phyloP scores from a whole-genome alignment of 345 rosid species.

The Citrus mangshanensis region DNA sequence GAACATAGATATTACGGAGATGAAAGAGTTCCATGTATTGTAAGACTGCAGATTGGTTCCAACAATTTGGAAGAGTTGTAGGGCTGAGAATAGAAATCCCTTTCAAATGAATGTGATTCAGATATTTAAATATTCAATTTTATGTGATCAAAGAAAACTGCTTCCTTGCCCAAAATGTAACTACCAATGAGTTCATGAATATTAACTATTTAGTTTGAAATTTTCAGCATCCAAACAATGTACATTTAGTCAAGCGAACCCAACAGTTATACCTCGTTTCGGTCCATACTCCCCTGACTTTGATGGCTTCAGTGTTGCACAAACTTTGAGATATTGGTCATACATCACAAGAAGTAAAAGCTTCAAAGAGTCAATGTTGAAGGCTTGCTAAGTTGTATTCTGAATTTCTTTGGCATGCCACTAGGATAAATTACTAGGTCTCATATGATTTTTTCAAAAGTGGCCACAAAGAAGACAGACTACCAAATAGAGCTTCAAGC shows the following conservation, averaged over 20 bases:
- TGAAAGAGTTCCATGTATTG: neutral
- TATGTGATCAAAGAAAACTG: neutral
- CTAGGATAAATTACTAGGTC: neutral
- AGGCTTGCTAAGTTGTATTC: neutral
- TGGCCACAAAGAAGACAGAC: neutral
- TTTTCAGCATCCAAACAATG: neutral
- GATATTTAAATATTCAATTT: neutral
- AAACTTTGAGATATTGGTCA: neutral
- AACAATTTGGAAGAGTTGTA: neutral
- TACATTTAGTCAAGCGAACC: neutral
- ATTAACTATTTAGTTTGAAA: neutral
- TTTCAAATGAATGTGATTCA: neutral
- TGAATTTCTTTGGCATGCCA: neutral
- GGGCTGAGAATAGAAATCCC: neutral
- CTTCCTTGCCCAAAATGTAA: neutral
- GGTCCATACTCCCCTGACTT: neutral
- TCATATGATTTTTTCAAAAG: neutral
- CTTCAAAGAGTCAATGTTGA: neutral
- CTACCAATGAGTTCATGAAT: neutral
- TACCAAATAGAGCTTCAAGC: neutral
- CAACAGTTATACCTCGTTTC: no score
- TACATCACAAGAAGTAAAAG: neutral
- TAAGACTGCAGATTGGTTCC: neutral
- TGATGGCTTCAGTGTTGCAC: neutral
- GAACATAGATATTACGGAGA: neutral